phyloP scores from a whole-genome alignment of 1,284 basidiomycete genomes.

The Schizophyllum amplum region DNA sequence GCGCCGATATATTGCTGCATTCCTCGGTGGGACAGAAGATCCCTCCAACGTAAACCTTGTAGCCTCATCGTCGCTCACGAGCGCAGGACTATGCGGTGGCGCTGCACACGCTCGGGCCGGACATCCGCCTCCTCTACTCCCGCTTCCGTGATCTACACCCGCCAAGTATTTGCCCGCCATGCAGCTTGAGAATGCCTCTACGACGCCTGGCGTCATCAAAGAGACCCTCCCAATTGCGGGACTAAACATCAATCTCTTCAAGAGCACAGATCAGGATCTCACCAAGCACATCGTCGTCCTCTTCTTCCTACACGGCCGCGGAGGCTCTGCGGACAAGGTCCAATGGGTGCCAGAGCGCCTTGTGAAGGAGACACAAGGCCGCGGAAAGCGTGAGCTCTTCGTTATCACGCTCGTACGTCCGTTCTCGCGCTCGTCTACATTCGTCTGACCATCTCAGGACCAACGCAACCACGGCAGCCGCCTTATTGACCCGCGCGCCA shows the following conservation, averaged over 20 bases:
- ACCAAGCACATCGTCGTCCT: constrained; percentile 24
- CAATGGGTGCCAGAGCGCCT: constrained; percentile 18
- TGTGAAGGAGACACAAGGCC: constrained; percentile 15
- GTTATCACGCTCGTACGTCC: constrained; percentile 49
- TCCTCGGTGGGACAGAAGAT: too few relatives aligned
- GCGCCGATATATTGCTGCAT: too few relatives aligned
- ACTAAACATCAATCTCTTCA: background rate
- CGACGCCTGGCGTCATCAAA: background rate
- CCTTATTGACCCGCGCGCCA: constrained; percentile 26
- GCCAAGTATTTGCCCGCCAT: background rate
- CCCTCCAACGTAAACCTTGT: too few relatives aligned
- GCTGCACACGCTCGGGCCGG: too few relatives aligned
- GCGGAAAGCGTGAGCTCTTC: constrained; percentile 32
- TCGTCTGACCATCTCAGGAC: constrained; percentile 37
- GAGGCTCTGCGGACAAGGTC: constrained; percentile 21
- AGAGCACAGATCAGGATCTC: background rate
- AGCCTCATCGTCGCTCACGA: too few relatives aligned
- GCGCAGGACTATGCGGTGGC: too few relatives aligned
- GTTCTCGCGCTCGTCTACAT: background rate
- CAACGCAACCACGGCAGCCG: constrained; percentile 73
- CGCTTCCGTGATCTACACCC: background rate
- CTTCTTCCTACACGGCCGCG: constrained; percentile 59
- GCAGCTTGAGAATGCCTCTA: background rate
- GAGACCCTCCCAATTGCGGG: background rate
- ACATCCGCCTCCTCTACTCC: background rate